Evolutionary conservation across 176 grass and related monocot genomes (phyloP).

Genomic region (Lolium multiflorum): DNA sequence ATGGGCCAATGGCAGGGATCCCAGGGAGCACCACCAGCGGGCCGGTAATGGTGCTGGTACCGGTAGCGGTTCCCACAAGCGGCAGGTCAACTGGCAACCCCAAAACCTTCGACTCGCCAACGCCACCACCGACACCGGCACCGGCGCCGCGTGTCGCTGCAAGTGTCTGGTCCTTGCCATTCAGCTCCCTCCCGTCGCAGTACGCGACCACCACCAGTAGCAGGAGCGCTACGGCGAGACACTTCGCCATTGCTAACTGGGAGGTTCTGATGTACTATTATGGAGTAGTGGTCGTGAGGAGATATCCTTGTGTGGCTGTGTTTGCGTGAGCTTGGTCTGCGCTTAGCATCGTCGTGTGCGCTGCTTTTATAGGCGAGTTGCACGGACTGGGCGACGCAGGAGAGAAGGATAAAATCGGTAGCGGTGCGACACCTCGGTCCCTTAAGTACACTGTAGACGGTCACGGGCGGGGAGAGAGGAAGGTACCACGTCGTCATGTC

Average conservation of each 20-base stretch:
- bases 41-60: not conserved
- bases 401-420: not conserved
- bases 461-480: not conserved
- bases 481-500: not conserved
- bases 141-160: not conserved
- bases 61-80: not conserved
- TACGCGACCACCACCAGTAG: not conserved
- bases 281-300: not conserved
- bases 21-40: constrained; percentile 9
- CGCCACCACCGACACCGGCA: not conserved
- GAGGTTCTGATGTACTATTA: not conserved
- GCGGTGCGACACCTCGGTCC: not conserved
- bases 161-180: not conserved
- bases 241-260: not conserved
- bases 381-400: not conserved
- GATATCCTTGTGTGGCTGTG: not conserved
- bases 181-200: constrained; percentile 24
- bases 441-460: not conserved
- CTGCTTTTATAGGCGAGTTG: constrained; percentile 1
- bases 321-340: not conserved
- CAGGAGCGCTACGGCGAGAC: not conserved
- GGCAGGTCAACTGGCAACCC: not conserved
- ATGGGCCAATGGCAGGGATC: not conserved
- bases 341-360: not conserved
- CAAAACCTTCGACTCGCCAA: not conserved